Evolutionary conservation across 2,329 filamentous ascomycete genomes (phyloP), one percentile per base, ranked within the genome.

Genomic region (Pseudopyrenochaeta lycopersici): DNA sequence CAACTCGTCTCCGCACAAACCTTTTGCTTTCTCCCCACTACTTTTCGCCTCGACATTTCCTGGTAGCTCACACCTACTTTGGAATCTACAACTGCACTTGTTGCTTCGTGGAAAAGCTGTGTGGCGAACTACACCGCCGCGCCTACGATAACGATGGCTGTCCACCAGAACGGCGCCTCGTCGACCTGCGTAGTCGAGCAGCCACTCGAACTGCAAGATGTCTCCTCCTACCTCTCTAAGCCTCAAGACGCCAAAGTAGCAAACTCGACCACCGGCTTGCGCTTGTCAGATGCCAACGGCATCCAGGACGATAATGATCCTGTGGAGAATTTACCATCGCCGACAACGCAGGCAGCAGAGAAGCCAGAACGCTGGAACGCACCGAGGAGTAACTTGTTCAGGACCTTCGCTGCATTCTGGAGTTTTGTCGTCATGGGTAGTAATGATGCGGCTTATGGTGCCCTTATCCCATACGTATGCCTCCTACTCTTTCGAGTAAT

Each of bases 401-500:
- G 87, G 33, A 84, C 85, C 40, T 72, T 84, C 31, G 80, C 84
- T 0, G 82, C 85, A 2, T 85, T 88, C 63, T 85, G 84, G 73
- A 81, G 82, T 4, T 86, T 91, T 59, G 76, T 87, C 17, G 78
- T 90, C 29, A 84, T 89, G 78, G 89, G 89, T 6, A 82, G 88
- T 76, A 89, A 89, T 63, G 89, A 91, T 74, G 88, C 84, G 9
- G 84, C 84, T 20, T 81, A 86, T 39, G 88, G 88, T 47, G 77
- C 79, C 15, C 71, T 82, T 60, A 82, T 84, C 46, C 81, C 81
- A 30, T 84, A 83, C 61, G 75, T 81, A 70, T 42, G 56, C 23
- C 49, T 14, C 23, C 10, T 20, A 5, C 17, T 12, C 1, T 4
- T 12, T 10, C 9, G 10, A n/a, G 9, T 32, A 10, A 42, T 23